Evolutionary conservation across 768 basidiomycete species (phyloP).

Genomic region (Trametes punicea): DNA sequence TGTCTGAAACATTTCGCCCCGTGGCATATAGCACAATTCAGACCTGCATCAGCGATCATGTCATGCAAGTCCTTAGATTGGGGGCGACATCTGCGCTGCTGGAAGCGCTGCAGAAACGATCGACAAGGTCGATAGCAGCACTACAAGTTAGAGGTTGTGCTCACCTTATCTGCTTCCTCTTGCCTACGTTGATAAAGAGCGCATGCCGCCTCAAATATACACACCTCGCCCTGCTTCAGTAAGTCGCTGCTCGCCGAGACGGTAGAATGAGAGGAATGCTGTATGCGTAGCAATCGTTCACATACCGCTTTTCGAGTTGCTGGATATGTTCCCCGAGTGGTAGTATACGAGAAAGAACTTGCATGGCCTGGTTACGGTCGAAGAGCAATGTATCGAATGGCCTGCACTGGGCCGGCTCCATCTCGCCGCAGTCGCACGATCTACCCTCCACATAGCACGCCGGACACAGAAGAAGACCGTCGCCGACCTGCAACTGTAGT

Average conservation of each 20-base stretch:
- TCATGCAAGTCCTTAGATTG: background rate
- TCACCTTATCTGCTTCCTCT: background rate
- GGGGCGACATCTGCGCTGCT: background rate
- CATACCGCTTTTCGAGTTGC: background rate
- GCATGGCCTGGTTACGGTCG: constrained; percentile 40
- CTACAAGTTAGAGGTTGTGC: no score
- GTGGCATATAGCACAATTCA: constrained; percentile 40
- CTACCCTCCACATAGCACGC: constrained; percentile 78
- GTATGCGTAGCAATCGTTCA: background rate
- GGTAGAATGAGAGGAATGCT: background rate
- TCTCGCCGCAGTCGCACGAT: constrained; percentile 57
- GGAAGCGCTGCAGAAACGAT: no score
- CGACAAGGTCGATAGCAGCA: no score
- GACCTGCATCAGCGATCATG: constrained; percentile 3
- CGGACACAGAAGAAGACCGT: constrained; percentile 57
- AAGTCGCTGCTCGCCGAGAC: background rate
- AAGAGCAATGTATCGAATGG: constrained; percentile 44
- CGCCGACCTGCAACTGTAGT: constrained; percentile 27
- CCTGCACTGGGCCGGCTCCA: constrained; percentile 60
- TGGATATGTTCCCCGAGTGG: background rate
- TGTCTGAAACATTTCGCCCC: constrained; percentile 36
- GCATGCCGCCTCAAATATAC: constrained; percentile 26
- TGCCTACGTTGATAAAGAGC: constrained; percentile 5
- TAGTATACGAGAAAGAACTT: constrained; percentile 19
- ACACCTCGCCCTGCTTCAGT: background rate